phyloP scores from a whole-genome alignment of 108 stramenopile species.

The Schizochytrium sp. region DNA sequence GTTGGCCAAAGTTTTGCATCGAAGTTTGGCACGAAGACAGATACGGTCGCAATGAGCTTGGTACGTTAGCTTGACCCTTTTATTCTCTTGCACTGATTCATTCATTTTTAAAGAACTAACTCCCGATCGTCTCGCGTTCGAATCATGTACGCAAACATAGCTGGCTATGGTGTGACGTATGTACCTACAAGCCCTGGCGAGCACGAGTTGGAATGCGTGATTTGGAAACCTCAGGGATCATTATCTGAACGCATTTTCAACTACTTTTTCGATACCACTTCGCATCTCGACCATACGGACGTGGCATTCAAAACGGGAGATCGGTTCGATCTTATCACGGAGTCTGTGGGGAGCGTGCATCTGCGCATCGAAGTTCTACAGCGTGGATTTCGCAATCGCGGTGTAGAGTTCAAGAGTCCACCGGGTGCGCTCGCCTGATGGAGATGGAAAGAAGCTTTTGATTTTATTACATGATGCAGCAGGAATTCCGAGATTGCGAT shows the following conservation, averaged over 20 bases:
- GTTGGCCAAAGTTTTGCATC: not conserved
- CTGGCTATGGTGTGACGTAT: not conserved
- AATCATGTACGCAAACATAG: not conserved
- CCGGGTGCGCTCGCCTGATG: not conserved
- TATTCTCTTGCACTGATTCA: too few species aligned
- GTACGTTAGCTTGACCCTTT: not conserved
- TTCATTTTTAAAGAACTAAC: too few species aligned
- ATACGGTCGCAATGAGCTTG: slow-evolving; percentile 5
- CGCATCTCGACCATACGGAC: slow-evolving; percentile 1
- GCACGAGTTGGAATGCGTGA: not conserved
- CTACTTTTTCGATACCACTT: not conserved
- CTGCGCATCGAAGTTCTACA: not conserved
- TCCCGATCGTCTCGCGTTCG: not conserved
- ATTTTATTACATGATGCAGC: not conserved
- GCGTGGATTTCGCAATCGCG: not conserved
- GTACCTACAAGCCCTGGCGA: slow-evolving; percentile 7
- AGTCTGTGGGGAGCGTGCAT: not conserved
- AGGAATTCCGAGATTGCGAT: not conserved
- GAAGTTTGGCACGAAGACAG: slow-evolving; percentile 14
- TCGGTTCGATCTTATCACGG: not conserved
- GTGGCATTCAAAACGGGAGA: not conserved
- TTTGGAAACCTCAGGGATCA: not conserved
- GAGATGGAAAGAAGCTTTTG: not conserved
- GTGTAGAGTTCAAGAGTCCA: not conserved
- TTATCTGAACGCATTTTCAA: not conserved